These are phyloP conservation scores for Westerdykella aurantiaca DNA, from an alignment of 2,329 filamentous ascomycete species.

Conservation along the genomic window DNA sequence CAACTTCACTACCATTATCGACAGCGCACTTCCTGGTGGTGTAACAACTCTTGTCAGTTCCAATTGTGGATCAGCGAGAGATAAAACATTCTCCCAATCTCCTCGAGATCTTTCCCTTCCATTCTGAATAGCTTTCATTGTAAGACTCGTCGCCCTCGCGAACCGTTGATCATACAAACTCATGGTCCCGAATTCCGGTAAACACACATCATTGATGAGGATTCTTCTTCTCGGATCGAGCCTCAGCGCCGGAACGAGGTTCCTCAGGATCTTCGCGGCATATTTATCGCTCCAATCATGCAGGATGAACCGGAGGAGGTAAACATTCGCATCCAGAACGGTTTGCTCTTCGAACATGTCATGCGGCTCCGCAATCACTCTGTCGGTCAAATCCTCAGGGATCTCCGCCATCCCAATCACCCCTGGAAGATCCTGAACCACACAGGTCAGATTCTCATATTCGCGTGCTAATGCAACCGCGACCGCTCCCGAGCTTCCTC, in stretches of 20 bases:
- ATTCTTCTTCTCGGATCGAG: conserved; percentile 1
- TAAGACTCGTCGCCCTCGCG: not conserved
- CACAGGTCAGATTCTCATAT: conserved; percentile 6
- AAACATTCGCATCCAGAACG: conserved; percentile 7
- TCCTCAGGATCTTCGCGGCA: conserved; percentile 23
- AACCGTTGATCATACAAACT: no score
- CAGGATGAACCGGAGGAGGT: conserved; percentile 28
- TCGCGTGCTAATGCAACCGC: conserved; percentile 3
- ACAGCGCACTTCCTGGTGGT: no score
- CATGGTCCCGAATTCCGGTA: conserved; percentile 2
- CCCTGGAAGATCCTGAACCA: conserved; percentile 9
- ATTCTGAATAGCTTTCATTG: no score
- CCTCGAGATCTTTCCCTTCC: no score
- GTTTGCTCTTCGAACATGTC: conserved; percentile 8
- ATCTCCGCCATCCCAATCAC: not conserved
- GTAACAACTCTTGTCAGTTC: no score
- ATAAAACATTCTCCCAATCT: no score
- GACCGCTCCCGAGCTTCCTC: not conserved
- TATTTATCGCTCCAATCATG: conserved; percentile 33
- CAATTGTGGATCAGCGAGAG: no score
- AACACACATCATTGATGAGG: conserved; percentile 5
- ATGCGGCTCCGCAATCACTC: not conserved
- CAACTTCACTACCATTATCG: no score
- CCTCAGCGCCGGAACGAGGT: conserved; percentile 23
- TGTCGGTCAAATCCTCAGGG: not conserved